phyloP scores from a whole-genome alignment of 2,329 filamentous ascomycete genomes.

The Microdochium paspali region DNA sequence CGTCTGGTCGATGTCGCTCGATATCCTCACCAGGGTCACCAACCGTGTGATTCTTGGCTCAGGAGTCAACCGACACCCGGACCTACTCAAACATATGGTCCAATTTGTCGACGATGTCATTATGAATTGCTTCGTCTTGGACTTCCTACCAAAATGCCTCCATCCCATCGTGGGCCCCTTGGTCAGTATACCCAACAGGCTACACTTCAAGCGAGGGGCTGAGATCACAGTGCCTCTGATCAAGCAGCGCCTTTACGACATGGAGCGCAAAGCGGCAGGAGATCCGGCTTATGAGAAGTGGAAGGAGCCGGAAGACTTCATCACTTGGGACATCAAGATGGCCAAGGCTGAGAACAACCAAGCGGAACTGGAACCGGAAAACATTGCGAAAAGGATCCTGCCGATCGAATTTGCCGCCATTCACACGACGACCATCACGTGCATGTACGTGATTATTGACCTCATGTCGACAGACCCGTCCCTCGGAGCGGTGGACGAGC shows the following conservation, averaged over 20 bases:
- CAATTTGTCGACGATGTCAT: constrained; percentile 40
- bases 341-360: constrained; percentile 32
- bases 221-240: constrained; percentile 36
- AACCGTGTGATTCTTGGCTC: constrained; percentile 32
- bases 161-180: constrained; percentile 39
- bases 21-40: constrained; percentile 30
- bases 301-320: constrained; percentile 42
- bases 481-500: constrained; percentile 21
- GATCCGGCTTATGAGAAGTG: constrained; percentile 30
- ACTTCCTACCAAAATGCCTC: constrained; percentile 34
- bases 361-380: constrained; percentile 33
- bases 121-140: constrained; percentile 32
- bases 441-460: constrained; percentile 36
- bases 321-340: constrained; percentile 46
- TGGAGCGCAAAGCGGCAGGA: constrained; percentile 27
- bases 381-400: constrained; percentile 40
- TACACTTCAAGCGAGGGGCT: constrained; percentile 34
- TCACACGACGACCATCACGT: constrained; percentile 46
- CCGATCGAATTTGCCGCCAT: constrained; percentile 50
- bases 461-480: constrained; percentile 28
- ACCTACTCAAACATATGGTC: constrained; percentile 35
- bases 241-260: constrained; percentile 33
- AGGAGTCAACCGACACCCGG: constrained; percentile 27
- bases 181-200: constrained; percentile 32
- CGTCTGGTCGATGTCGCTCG: constrained; percentile 33